phyloP scores from a whole-genome alignment of 495 filamentous ascomycete genomes.

The Xylaria venustula region DNA sequence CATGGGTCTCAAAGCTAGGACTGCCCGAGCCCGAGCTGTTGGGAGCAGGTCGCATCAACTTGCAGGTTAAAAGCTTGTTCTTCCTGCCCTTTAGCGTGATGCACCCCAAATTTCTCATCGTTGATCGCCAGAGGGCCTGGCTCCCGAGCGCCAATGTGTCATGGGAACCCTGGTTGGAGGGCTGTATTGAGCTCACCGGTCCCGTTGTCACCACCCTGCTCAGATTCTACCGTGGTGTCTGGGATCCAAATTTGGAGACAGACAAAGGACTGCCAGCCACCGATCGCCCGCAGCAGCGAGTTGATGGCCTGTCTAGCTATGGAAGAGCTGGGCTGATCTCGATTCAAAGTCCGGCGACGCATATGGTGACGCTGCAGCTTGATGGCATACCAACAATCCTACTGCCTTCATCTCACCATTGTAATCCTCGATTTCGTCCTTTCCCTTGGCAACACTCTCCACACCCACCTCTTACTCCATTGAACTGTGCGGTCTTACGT shows the following conservation, averaged over 20 bases:
- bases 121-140: slow-evolving; percentile 60
- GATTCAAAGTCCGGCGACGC: slow-evolving; percentile 12
- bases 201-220: slow-evolving; percentile 53
- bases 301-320: slow-evolving; percentile 1
- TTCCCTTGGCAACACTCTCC: slow-evolving; percentile 44
- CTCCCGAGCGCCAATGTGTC: slow-evolving; percentile 74
- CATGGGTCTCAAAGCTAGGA: slow-evolving; percentile 58
- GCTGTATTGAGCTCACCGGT: slow-evolving; percentile 60
- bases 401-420: slow-evolving; percentile 67
- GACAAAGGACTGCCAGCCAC: slow-evolving; percentile 9
- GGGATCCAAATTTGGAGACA: slow-evolving; percentile 42
- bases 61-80: slow-evolving; percentile 69
- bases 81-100: slow-evolving; percentile 71
- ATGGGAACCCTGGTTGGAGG: slow-evolving; percentile 75
- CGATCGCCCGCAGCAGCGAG: not conserved
- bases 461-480: slow-evolving; percentile 59
- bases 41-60: slow-evolving; percentile 50
- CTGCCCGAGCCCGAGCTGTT: slow-evolving; percentile 55
- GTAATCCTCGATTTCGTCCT: slow-evolving; percentile 53
- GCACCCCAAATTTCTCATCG: slow-evolving; percentile 73
- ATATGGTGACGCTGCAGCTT: slow-evolving; percentile 4
- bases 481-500: slow-evolving; percentile 61
- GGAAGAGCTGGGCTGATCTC: slow-evolving; percentile 12
- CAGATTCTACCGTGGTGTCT: slow-evolving; percentile 57
- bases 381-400: slow-evolving; percentile 48